These are phyloP conservation scores for Cichorium intybus DNA, from an alignment of 140 eudicot genomes.

Conservation along the genomic window DNA sequence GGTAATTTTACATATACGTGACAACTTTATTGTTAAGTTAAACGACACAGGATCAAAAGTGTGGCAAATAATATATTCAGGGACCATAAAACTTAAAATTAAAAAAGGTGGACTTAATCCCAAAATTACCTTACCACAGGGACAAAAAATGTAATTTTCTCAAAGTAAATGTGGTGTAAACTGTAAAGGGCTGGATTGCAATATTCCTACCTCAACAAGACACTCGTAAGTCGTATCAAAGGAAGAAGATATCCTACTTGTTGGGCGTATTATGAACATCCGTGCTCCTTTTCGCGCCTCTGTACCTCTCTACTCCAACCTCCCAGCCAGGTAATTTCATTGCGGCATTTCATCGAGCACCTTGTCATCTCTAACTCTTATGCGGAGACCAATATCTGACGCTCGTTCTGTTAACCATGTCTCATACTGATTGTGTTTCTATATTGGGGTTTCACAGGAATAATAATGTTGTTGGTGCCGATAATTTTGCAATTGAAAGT, in stretches of 20 bases:
- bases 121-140: too few species aligned
- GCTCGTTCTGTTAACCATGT: neutral
- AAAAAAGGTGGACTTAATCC: too few species aligned
- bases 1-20: too few species aligned
- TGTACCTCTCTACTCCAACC: conserved; percentile 28
- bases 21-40: too few species aligned
- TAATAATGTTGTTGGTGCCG: conserved; percentile 22
- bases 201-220: neutral
- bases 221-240: neutral
- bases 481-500: conserved; percentile 57
- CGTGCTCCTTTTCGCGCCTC: conserved; percentile 19
- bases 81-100: too few species aligned
- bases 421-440: neutral
- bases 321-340: conserved; percentile 32
- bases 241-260: neutral
- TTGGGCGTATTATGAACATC: conserved; percentile 18
- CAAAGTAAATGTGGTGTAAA: too few species aligned
- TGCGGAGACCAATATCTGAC: neutral
- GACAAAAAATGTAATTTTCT: too few species aligned
- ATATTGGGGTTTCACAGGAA: conserved; percentile 24
- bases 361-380: neutral
- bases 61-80: too few species aligned
- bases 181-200: conserved; percentile 4
- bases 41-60: too few species aligned
- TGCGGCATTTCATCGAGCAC: conserved; percentile 33